Evolutionary conservation across 352 stramenopile genomes (phyloP), one percentile per base, ranked within the genome.

Genomic region (Phytopythium litorale): DNA sequence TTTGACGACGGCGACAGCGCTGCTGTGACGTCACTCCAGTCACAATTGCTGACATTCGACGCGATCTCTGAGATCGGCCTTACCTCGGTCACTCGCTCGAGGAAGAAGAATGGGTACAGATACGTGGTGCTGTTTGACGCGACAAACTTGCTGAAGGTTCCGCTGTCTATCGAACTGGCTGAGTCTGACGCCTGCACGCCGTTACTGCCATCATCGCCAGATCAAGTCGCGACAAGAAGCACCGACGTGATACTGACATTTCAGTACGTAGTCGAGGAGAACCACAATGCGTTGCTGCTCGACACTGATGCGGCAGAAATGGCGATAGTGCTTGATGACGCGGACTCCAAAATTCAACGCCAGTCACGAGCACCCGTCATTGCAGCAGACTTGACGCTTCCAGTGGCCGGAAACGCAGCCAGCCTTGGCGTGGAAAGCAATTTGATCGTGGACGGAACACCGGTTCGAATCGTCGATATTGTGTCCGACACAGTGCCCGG

Each of bases 61-160:
- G 68, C 67, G 0, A 52, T 93, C 37, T 59, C 55, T 19, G 58
- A 63, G 0, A 88, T 93, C 25, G 84, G 84, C 0, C 50, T 93
- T 23, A 32, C 75, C 1, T 89, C 84, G 0, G 72, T 93, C 46
- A 76, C 68, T 0, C 46, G 63, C 37, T 68, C 53, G 0, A 35
- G 51, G 2, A 73, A 76, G 60, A 87, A 88, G 60, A 90, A 88
- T 58, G 81, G 84, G 0, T 64, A 78, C 32, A 73, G 80, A 0
- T 88, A 90, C 13, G 71, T 76, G 28, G 61, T 93, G 28, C 0
- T 82, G 5, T 91, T 93, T 33, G 67, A 84, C n/a, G 68, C 73
- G 0, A 75, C 71, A 0, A 73, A 75, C 9, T 69, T 79, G 3
- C 53, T 87, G 0, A 69, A 79, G 0, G 65, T 87, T 12, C 84